Percentiles rank a stretch among this genome's conserved stretches.
These are phyloP conservation scores for Aspergillus sp. DNA, from an alignment of 2,329 filamentous ascomycete species.

Conservation along the genomic window DNA sequence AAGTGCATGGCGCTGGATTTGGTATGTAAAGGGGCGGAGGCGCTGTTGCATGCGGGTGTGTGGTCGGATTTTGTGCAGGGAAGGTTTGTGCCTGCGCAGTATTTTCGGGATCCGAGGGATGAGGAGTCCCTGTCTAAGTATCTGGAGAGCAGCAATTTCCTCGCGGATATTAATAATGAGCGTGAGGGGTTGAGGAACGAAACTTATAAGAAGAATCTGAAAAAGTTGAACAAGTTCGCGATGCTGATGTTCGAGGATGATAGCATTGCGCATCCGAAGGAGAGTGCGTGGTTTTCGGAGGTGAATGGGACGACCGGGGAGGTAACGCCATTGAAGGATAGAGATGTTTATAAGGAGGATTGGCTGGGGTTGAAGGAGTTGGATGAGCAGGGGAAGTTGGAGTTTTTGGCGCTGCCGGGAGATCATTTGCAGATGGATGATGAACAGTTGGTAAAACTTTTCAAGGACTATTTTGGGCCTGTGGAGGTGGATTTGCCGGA, in stretches of 20 bases:
- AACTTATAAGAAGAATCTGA: constrained; percentile 65
- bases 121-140: constrained; percentile 54
- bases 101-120: constrained; percentile 69
- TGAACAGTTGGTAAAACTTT: constrained; percentile 58
- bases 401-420: constrained; percentile 66
- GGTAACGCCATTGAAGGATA: constrained; percentile 60
- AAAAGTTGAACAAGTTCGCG: constrained; percentile 65
- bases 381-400: constrained; percentile 70
- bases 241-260: constrained; percentile 90
- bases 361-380: constrained; percentile 81
- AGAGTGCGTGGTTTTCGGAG: constrained; percentile 85
- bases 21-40: constrained; percentile 74
- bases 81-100: constrained; percentile 84
- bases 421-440: constrained; percentile 76
- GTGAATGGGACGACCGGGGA: constrained; percentile 61
- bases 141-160: constrained; percentile 72
- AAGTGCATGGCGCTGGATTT: constrained; percentile 65
- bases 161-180: constrained; percentile 97
- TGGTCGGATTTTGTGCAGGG: constrained; percentile 74
- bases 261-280: constrained; percentile 77
- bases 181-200: constrained; percentile 60
- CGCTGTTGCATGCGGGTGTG: constrained; percentile 68
- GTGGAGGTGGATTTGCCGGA: constrained; percentile 10
- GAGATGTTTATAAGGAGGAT: constrained; percentile 75
- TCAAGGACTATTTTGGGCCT: constrained; percentile 46